These are phyloP conservation scores for Magnolia changhungtana DNA, from an alignment of 164 flowering plant species.

Conservation along the genomic window DNA sequence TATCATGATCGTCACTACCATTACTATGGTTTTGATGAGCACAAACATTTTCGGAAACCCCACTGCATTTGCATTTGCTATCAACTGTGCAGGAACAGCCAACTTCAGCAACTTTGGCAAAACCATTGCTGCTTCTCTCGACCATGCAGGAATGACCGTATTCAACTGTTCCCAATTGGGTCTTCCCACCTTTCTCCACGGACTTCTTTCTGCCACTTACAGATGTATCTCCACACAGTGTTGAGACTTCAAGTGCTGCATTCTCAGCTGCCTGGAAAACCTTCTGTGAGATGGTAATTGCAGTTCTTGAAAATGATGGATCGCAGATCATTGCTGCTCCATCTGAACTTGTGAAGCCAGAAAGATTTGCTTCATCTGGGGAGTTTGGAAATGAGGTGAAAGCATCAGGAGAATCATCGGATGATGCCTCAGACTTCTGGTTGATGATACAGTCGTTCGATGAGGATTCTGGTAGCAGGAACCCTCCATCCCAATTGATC, in stretches of 20 bases:
- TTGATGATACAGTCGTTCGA: conserved; percentile 3
- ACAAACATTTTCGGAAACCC: neutral
- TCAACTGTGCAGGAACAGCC: no score
- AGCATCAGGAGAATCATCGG: conserved; percentile 1
- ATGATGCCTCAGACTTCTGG: conserved; percentile 10
- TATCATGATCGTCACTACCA: no score
- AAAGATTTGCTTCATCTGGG: conserved; percentile 4
- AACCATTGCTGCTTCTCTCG: no score
- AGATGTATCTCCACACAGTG: neutral
- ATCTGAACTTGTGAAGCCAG: conserved; percentile 1
- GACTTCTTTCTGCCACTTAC: conserved; percentile 7
- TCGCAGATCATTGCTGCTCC: conserved; percentile 1
- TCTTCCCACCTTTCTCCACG: no score
- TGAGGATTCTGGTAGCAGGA: conserved; percentile 2
- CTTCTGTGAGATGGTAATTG: no score
- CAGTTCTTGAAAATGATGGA: neutral
- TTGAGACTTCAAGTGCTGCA: no score
- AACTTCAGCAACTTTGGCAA: no score
- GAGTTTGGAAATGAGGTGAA: neutral
- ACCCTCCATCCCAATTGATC: conserved; percentile 1
- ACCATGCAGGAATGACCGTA: no score
- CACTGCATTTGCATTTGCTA: neutral
- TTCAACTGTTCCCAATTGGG: no score
- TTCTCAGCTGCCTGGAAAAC: no score
- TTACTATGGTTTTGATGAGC: no score